Percentiles rank a stretch among this genome's conserved stretches.
phyloP scores from a whole-genome alignment of 129 eudicot species.

The Pittosporum tobira region DNA sequence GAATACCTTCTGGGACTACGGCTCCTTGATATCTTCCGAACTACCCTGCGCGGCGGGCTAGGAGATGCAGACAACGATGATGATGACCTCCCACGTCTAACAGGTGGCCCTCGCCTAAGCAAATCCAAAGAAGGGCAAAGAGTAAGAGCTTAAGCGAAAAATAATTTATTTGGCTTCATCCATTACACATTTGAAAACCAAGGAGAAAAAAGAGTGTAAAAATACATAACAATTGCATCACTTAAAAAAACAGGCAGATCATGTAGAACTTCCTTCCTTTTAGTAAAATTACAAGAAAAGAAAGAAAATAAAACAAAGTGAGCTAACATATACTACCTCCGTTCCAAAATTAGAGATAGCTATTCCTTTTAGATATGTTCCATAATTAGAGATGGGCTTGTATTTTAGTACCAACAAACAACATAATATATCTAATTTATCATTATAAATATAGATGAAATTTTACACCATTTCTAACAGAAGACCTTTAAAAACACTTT shows the following conservation, averaged over 20 bases:
- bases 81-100: conserved; percentile 69
- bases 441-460: too few relatives aligned
- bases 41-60: conserved; percentile 86
- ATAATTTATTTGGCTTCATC: too few relatives aligned
- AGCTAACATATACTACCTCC: not conserved
- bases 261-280: not conserved
- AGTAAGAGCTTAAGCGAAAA: not conserved
- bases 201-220: not conserved
- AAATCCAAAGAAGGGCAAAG: not conserved
- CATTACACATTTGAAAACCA: too few relatives aligned
- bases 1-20: conserved; percentile 83
- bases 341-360: too few relatives aligned
- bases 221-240: not conserved
- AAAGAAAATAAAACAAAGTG: not conserved
- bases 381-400: too few relatives aligned
- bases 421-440: too few relatives aligned
- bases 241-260: too few relatives aligned
- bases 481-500: too few relatives aligned
- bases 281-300: too few relatives aligned
- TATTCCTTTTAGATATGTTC: too few relatives aligned
- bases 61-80: conserved; percentile 81
- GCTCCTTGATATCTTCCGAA: conserved; percentile 56
- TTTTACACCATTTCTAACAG: too few relatives aligned
- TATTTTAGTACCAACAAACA: too few relatives aligned
- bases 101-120: conserved; percentile 36